Conservation (phyloP, 208 protist species). For the Naegleria lovaniensis region DNA sequence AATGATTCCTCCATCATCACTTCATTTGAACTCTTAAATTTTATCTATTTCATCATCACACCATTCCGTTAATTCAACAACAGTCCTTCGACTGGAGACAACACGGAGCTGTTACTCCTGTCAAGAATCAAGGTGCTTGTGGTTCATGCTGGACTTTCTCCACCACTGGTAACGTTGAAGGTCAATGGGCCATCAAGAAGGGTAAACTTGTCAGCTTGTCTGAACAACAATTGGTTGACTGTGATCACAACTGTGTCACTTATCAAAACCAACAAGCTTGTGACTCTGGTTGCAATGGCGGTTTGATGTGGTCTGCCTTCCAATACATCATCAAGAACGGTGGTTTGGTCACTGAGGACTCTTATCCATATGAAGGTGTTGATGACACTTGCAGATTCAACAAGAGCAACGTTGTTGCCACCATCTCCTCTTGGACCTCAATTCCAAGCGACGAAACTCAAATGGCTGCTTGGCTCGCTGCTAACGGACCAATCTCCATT, state of each 20-base stretch:
- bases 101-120: constrained; percentile 69
- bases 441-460: constrained; percentile 34
- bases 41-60: background rate
- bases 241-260: constrained; percentile 37
- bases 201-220: constrained; percentile 74
- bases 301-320: constrained; percentile 51
- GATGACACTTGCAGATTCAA: constrained; percentile 42
- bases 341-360: constrained; percentile 44
- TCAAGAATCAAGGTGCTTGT: constrained; percentile 89
- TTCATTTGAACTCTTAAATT: background rate
- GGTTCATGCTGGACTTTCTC: constrained; percentile 92
- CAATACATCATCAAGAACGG: constrained; percentile 51
- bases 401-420: constrained; percentile 41
- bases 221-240: constrained; percentile 87
- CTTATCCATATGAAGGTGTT: constrained; percentile 55
- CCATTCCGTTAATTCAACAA: background rate
- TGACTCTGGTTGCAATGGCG: constrained; percentile 60
- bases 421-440: background rate
- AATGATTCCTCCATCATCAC: background rate
- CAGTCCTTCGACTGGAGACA: constrained; percentile 65
- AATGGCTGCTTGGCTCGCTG: constrained; percentile 37
- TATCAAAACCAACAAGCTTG: background rate
- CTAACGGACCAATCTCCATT: constrained; percentile 51
- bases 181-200: constrained; percentile 34
- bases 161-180: constrained; percentile 62